Evolutionary conservation across 495 filamentous ascomycete species (phyloP), one percentile per base, ranked within the genome.

Genomic region (Annulohypoxylon moriforme): DNA sequence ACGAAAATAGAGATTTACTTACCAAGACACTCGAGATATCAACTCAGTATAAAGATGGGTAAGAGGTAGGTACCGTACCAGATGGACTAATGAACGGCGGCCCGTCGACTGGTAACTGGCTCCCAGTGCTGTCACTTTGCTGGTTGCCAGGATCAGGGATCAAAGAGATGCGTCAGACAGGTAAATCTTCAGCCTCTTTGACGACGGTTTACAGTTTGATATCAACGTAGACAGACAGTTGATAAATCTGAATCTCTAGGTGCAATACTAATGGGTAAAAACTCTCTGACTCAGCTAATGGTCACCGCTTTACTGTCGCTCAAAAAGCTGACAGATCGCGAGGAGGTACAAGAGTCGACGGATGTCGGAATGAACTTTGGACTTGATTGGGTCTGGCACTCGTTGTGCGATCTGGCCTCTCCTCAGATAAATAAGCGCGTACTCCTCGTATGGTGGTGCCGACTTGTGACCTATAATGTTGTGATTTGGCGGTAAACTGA

Each of bases 91-190:
- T 49, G 36, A 59, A 13, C n/a, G 52, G 31, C 71, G 61, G 66
- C 36, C 66, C 61, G 71, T 63, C 47, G 71, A 14, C 66, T 69
- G 56, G 61, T 25, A 64, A 49, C n/a, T 24, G 29, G 33, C 55
- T 65, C 29, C 62, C 47, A 11, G 18, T 53, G 44, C 60, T 64
- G 67, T 63, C 59, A 58, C 60, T 29, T 36, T 60, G 60, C 56
- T 69, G 57, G 50, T 4, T 68, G 24, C 70, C 50, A n/a, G 71
- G 71, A 73, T 73, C 66, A 73, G 64, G 71, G 71, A 64, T 73
- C 57, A 44, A 44, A 64, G 18, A 47, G 42, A 53, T 73, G 55
- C 47, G 60, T 66, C 60, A 68, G 31, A 50, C 47, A 69, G 36
- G 65, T 40, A 47, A 69, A 52, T 67, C 24, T 73, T 73, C 55